Conservation (phyloP, 148 eudicot species). For the Simmondsia chinensis region DNA sequence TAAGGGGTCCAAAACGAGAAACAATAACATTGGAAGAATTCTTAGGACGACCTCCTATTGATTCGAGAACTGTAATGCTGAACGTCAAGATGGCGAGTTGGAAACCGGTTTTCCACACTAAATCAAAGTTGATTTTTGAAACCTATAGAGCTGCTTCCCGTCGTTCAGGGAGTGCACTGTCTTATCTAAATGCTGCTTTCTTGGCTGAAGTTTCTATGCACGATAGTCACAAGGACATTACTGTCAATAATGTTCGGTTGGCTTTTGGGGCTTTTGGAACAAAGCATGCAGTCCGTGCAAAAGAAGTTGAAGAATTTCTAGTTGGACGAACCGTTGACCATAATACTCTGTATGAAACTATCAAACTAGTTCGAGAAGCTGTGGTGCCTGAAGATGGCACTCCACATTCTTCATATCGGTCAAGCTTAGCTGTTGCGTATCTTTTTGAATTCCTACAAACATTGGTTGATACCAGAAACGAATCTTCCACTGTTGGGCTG, state of each 20-base stretch:
- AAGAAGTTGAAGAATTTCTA: slow-evolving; percentile 49
- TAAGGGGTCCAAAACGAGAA: slow-evolving; percentile 27
- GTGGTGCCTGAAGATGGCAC: slow-evolving; percentile 62
- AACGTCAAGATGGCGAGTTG: slow-evolving; percentile 53
- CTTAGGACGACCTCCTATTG: slow-evolving; percentile 47
- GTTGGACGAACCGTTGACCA: slow-evolving; percentile 32
- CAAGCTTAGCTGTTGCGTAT: slow-evolving; percentile 74
- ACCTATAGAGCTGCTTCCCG: slow-evolving; percentile 86
- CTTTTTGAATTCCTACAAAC: slow-evolving; percentile 61
- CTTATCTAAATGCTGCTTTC: slow-evolving; percentile 85
- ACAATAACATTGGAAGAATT: slow-evolving; percentile 57
- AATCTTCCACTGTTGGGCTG: slow-evolving; percentile 5
- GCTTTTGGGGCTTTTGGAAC: slow-evolving; percentile 81
- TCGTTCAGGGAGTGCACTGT: slow-evolving; percentile 77
- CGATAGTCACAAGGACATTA: slow-evolving; percentile 19
- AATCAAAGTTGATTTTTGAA: slow-evolving; percentile 45
- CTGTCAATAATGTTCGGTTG: slow-evolving; percentile 39
- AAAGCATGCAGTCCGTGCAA: slow-evolving; percentile 67
- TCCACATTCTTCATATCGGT: slow-evolving; percentile 44
- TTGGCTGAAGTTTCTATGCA: slow-evolving; percentile 40
- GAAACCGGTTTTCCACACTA: slow-evolving; percentile 13
- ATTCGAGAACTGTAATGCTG: slow-evolving; percentile 41
- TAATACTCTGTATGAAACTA: slow-evolving; percentile 43
- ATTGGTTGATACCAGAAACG: slow-evolving; percentile 14
- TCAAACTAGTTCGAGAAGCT: slow-evolving; percentile 32